Percentiles rank a stretch among this genome's conserved stretches.
phyloP scores from a whole-genome alignment of 2,329 filamentous ascomycete genomes.

The Hawksworthiomyces lignivorus region DNA sequence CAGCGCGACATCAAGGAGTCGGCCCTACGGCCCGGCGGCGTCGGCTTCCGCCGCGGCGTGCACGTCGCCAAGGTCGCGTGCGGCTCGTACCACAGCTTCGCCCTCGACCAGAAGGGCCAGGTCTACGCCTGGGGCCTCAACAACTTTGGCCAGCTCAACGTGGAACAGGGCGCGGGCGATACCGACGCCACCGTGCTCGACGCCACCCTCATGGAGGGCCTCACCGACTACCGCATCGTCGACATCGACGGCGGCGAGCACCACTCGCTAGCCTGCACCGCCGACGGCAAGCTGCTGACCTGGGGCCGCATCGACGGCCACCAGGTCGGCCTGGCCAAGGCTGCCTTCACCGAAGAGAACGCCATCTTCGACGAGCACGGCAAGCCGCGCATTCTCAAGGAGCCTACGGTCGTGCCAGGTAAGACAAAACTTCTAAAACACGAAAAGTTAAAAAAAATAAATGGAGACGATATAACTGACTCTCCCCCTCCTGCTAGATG shows the following conservation, averaged over 20 bases:
- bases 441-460: no score
- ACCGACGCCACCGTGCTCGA: conserved; percentile 65
- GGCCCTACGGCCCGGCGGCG: conserved; percentile 26
- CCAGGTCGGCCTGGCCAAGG: conserved; percentile 49
- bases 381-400: conserved; percentile 62
- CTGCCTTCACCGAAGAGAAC: conserved; percentile 47
- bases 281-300: conserved; percentile 48
- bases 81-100: conserved; percentile 78
- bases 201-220: conserved; percentile 57
- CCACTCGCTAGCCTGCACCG: conserved; percentile 61
- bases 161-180: conserved; percentile 51
- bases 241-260: conserved; percentile 63
- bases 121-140: conserved; percentile 83
- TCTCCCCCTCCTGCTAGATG: no score
- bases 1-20: conserved; percentile 40
- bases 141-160: conserved; percentile 74
- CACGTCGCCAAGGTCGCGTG: conserved; percentile 57
- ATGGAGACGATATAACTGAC: no score
- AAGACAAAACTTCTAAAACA: no score
- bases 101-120: conserved; percentile 60
- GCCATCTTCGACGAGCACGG: conserved; percentile 57
- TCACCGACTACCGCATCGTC: conserved; percentile 56
- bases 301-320: conserved; percentile 53
- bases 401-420: conserved; percentile 54
- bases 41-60: conserved; percentile 36